Evolutionary conservation across 2,329 filamentous ascomycete genomes (phyloP), one percentile per base, ranked within the genome.

Genomic region (Thyridium curvatum): DNA sequence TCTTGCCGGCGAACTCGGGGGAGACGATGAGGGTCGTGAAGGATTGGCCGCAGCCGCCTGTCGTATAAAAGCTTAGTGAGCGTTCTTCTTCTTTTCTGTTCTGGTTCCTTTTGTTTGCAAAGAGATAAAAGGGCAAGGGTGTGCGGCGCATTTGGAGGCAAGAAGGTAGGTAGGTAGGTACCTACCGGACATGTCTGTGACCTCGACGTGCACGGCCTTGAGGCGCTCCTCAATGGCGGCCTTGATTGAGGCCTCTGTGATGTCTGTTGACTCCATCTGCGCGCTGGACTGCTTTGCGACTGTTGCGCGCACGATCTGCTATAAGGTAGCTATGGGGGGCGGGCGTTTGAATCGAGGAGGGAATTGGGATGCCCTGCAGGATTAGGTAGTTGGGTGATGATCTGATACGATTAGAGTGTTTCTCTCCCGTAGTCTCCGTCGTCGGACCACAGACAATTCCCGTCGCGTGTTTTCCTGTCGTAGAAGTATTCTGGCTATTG

Each of bases 131-230:
- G 21, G 30, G 28, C 28, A 15, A 40, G 12, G 17, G 14, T 14
- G 9, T 6, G 18, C 5, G 16, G 8, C 31, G 26, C 12, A 30
- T n/a, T n/a, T n/a, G n/a, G n/a, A 18, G 13, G 12, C 2, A 28
- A 5, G 30, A 29, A 21, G 33, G 17, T 18, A 30, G 8, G 17
- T 16, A 14, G 28, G 16, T 32, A 12, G 18, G 30, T 21, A 34
- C 39, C n/a, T 76, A 94, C 90, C 91, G 47, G 89, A 95, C 71
- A 94, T 80, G 65, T 97, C 91, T 47, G 86, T 84, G 51, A 96
- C 88, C 53, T 93, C 82, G 46, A 95, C 88, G 65, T 94, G 78
- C 18, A 74, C 72, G 16, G 89, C 88, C 41, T 79, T 72, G 39
- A 96, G 71, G 47, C 81, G 79, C 51, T 83, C 69, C 30, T 71